These are phyloP conservation scores for Aspergillus heteromorphus DNA, from an alignment of 495 filamentous ascomycete species.

Conservation along the genomic window DNA sequence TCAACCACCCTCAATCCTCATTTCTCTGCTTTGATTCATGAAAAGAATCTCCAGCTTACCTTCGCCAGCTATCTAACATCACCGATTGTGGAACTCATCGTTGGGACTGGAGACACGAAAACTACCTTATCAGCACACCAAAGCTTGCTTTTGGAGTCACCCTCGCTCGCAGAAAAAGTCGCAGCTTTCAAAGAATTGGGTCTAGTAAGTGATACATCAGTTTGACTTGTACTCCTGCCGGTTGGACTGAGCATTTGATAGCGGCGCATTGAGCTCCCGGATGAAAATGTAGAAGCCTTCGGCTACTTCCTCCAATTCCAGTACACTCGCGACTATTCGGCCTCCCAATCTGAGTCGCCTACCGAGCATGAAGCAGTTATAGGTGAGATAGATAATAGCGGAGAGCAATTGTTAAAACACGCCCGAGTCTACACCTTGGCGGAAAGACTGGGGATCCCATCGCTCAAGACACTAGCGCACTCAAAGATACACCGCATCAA, in stretches of 20 bases:
- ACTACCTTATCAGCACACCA: slow-evolving; percentile 74
- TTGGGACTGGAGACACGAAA: slow-evolving; percentile 58
- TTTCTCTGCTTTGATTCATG: not conserved
- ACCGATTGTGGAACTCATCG: slow-evolving; percentile 71
- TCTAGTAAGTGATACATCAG: slow-evolving; percentile 15
- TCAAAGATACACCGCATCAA: slow-evolving; percentile 86
- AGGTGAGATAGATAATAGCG: slow-evolving; percentile 61
- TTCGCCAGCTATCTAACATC: slow-evolving; percentile 54
- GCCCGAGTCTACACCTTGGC: slow-evolving; percentile 85
- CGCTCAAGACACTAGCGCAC: slow-evolving; percentile 72
- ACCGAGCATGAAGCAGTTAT: slow-evolving; percentile 50
- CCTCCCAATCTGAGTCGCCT: slow-evolving; percentile 50
- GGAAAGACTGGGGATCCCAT: slow-evolving; percentile 66
- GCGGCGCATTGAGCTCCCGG: slow-evolving; percentile 61
- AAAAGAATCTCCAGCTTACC: slow-evolving; percentile 4
- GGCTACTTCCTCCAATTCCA: slow-evolving; percentile 87
- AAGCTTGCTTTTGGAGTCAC: slow-evolving; percentile 64
- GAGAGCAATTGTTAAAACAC: slow-evolving; percentile 75
- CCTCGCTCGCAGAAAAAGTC: slow-evolving; percentile 64
- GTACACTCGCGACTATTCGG: slow-evolving; percentile 89
- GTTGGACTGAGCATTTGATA: no score
- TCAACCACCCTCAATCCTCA: no score
- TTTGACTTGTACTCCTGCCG: not conserved
- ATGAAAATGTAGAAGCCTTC: slow-evolving; percentile 73
- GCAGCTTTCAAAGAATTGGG: slow-evolving; percentile 45